Evolutionary conservation across 148 eudicot genomes (phyloP).

Genomic region (Pharnaceum exiguum): DNA sequence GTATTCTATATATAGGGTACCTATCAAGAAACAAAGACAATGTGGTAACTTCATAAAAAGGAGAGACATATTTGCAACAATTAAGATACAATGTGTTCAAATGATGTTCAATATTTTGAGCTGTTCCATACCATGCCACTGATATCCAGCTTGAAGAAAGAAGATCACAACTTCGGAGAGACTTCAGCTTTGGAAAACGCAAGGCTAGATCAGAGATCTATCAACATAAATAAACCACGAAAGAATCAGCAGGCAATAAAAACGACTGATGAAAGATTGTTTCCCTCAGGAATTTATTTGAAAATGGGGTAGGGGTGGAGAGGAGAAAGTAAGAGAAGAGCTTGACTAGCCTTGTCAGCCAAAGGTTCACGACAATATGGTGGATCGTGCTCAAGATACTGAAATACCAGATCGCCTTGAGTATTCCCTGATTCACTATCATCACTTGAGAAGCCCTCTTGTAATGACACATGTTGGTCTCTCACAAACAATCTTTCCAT

Average conservation of each 20-base stretch:
- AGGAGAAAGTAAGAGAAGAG: not conserved
- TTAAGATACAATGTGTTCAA: not conserved
- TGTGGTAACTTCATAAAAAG: not conserved
- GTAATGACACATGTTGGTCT: slow-evolving; percentile 33
- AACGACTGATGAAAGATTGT: not conserved
- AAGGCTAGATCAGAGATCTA: slow-evolving; percentile 69
- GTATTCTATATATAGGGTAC: slow-evolving; percentile 97
- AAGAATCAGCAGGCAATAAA: not conserved
- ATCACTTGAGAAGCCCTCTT: slow-evolving; percentile 75
- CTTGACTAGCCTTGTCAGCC: slow-evolving; percentile 74
- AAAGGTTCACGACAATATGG: slow-evolving; percentile 78
- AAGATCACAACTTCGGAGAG: slow-evolving; percentile 75
- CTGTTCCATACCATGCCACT: slow-evolving; percentile 77
- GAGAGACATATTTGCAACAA: not conserved
- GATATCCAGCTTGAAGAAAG: slow-evolving; percentile 76
- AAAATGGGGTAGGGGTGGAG: too few species aligned
- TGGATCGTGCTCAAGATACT: slow-evolving; percentile 60
- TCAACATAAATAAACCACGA: slow-evolving; percentile 5
- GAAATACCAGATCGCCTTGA: slow-evolving; percentile 50
- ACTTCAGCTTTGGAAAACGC: slow-evolving; percentile 55
- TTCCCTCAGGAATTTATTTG: not conserved
- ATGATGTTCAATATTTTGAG: too few species aligned
- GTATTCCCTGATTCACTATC: slow-evolving; percentile 61
- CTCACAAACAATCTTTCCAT: slow-evolving; percentile 32
- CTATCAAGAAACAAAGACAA: slow-evolving; percentile 25